A percentile compares a stretch with the other conserved stretches of the same genome.
phyloP scores from a whole-genome alignment of 306 rosid genomes.

The Rosa persica region DNA sequence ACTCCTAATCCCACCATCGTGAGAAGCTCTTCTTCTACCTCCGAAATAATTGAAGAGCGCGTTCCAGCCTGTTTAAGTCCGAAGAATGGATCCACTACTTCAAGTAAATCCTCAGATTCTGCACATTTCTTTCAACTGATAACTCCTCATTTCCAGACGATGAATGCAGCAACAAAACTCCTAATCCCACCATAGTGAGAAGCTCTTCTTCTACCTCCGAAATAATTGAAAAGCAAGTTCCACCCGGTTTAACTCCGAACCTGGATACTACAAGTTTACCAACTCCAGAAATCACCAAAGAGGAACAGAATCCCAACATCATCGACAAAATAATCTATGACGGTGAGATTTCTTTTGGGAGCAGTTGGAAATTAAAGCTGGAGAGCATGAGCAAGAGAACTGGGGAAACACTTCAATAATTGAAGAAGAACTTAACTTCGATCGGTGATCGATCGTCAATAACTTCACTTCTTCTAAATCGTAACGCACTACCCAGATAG shows the following conservation, averaged over 20 bases:
- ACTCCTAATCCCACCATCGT: background rate
- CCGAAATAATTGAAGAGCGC: too few relatives aligned
- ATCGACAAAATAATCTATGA: slow-evolving; percentile 39
- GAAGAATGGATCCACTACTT: slow-evolving; percentile 19
- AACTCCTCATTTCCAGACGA: background rate
- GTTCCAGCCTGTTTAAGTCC: slow-evolving; percentile 17
- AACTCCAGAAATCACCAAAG: slow-evolving; percentile 21
- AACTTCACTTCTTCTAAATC: too few relatives aligned
- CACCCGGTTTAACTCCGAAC: background rate
- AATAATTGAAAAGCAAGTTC: background rate
- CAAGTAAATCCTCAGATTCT: background rate
- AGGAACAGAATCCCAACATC: slow-evolving; percentile 25
- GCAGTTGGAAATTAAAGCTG: slow-evolving; percentile 39
- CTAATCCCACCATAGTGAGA: background rate
- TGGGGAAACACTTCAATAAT: slow-evolving; percentile 39
- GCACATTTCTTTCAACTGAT: background rate
- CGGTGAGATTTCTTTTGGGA: slow-evolving; percentile 59
- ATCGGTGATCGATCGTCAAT: background rate
- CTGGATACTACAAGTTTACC: background rate
- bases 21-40: background rate
- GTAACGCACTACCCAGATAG: too few relatives aligned
- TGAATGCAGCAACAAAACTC: background rate
- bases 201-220: background rate
- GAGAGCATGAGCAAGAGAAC: slow-evolving; percentile 30
- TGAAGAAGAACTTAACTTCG: slow-evolving; percentile 36